Evolutionary conservation across 176 grass and related monocot species (phyloP).

Genomic region (Oryza glumipatula): DNA sequence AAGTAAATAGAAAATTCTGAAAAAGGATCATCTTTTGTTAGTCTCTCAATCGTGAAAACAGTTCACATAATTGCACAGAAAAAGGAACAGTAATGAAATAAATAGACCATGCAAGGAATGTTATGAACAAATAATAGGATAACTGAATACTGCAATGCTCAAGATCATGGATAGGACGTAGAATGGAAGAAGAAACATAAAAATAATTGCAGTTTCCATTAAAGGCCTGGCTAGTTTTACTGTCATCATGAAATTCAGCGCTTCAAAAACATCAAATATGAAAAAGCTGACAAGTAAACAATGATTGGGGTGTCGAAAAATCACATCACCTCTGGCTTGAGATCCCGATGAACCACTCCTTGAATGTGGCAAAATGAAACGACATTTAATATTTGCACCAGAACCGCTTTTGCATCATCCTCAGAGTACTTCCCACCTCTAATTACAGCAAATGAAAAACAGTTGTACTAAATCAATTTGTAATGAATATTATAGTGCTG

Average conservation of each 20-base stretch:
- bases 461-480: constrained; percentile 15
- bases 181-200: constrained; percentile 10
- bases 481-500: constrained; percentile 19
- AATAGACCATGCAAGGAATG: not conserved
- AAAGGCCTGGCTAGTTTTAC: constrained; percentile 21
- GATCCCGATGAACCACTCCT: constrained; percentile 88
- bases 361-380: constrained; percentile 88
- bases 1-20: constrained; percentile 89
- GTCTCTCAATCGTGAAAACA: not conserved
- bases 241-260: not conserved
- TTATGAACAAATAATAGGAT: constrained; percentile 1
- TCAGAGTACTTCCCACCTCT: constrained; percentile 87
- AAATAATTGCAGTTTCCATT: not conserved
- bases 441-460: constrained; percentile 31
- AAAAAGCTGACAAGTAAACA: not conserved
- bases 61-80: not conserved
- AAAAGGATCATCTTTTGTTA: constrained; percentile 27
- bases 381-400: constrained; percentile 77
- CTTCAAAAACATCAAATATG: constrained; percentile 16
- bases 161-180: constrained; percentile 5
- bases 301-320: not conserved
- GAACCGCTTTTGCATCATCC: constrained; percentile 82
- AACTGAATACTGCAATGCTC: not conserved
- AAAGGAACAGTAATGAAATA: constrained; percentile 11
- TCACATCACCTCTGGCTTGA: constrained; percentile 75